Percentiles rank a stretch among this genome's conserved stretches.
Conservation (phyloP, 371 early-diverging fungal species). For the Dinochytrium kinnereticum region DNA sequence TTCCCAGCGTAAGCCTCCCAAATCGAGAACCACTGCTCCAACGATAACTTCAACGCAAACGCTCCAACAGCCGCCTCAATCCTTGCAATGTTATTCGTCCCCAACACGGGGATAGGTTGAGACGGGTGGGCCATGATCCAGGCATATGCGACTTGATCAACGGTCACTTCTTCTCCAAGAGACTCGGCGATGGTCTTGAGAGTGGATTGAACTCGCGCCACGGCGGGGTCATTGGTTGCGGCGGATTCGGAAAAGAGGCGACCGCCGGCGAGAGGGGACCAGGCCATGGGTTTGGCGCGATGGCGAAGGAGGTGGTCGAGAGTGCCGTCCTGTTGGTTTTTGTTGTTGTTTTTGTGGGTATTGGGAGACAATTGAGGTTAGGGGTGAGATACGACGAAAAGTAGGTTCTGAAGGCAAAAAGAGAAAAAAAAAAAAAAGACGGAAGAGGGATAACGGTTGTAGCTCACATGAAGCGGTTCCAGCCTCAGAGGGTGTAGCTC, state of each 20-base stretch:
- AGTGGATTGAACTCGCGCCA: constrained; percentile 31
- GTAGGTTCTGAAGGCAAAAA: background rate
- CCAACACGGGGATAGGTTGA: constrained; percentile 34
- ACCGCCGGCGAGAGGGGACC: constrained; percentile 51
- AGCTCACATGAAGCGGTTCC: constrained; percentile 22
- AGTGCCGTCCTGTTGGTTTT: constrained; percentile 34
- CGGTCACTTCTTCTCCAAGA: constrained; percentile 35
- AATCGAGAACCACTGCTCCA: constrained; percentile 49
- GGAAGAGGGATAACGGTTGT: background rate
- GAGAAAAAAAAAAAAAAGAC: background rate
- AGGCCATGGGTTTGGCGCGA: constrained; percentile 44
- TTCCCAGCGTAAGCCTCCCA: constrained; percentile 42
- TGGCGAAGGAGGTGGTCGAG: constrained; percentile 30
- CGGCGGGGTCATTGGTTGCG: constrained; percentile 23
- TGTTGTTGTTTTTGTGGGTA: background rate
- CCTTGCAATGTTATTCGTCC: constrained; percentile 42
- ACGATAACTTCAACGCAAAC: constrained; percentile 23
- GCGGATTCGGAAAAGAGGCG: constrained; percentile 29
- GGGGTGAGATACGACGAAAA: background rate
- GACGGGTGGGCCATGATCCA: constrained; percentile 48
- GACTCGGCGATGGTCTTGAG: constrained; percentile 26
- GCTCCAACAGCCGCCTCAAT: constrained; percentile 29
- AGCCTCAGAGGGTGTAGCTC: constrained; percentile 28
- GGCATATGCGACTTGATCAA: constrained; percentile 51
- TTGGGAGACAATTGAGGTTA: background rate